Evolutionary conservation across 2,329 filamentous ascomycete species (phyloP), one percentile per base, ranked within the genome.

Genomic region (Fusarium caatingaense): DNA sequence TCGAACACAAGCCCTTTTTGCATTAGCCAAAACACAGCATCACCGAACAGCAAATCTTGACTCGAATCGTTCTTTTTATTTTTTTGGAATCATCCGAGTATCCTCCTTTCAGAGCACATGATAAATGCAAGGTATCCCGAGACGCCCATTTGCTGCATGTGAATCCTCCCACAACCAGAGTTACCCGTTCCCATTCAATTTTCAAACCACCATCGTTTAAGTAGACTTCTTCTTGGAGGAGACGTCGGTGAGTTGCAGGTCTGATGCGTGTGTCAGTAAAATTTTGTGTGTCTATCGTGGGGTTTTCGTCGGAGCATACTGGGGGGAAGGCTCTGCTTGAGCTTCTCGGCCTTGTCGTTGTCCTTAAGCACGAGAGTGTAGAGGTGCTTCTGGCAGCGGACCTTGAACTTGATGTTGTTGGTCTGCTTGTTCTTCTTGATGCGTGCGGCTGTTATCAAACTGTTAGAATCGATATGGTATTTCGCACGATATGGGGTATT

Each of bases 361-460:
- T 99, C 96, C 91, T 97, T 98, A 80, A 99, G 91, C 83, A 97
- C 93, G 79, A 99, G 91, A 78, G 96, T 98, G 92, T 99, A 99
- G 78, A 99, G 89, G 89, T 96, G 91, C 81, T 91, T 90, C 83
- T 93, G 89, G 92, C 96, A 98, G 85, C 96, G 93, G 89, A 99
- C 95, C 93, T 99, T 99, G 94, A 99, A 98, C 92, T 99, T 99
- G 91, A 96, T 94, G 89, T 95, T 91, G 83, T 91, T 89, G 81
- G 87, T 87, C 87, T 92, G 91, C 85, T 91, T 92, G 91, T 91
- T 97, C 90, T 97, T 96, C 94, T 98, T 95, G 89, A 95, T 93
- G 84, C 92, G 91, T 81, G 92, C 92, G 85, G 92, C 92, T 95
- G 37, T 64, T 63, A 56, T 30, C 20, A 25, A 72, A 66, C 67